Evolutionary conservation across 352 stramenopile genomes (phyloP).

Genomic region (Globisporangium cystogenes): DNA sequence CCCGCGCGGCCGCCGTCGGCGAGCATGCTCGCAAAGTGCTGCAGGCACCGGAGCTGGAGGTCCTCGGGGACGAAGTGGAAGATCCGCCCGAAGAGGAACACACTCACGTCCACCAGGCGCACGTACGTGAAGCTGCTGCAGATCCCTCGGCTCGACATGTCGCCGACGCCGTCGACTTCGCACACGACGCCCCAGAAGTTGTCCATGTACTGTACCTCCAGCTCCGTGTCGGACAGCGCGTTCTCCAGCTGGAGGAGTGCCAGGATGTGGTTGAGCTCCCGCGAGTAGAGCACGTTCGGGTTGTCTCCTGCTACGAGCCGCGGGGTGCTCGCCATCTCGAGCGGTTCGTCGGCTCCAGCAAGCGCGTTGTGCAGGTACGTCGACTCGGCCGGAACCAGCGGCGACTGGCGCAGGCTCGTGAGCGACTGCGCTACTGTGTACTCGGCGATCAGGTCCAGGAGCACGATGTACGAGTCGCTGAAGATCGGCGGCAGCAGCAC

Average conservation of each 20-base stretch:
- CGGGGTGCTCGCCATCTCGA: slow-evolving; percentile 53
- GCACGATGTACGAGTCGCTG: slow-evolving; percentile 75
- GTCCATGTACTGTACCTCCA: slow-evolving; percentile 83
- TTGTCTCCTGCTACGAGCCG: slow-evolving; percentile 58
- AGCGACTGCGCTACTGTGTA: slow-evolving; percentile 73
- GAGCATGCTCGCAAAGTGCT: slow-evolving; percentile 70
- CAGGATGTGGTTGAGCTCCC: slow-evolving; percentile 75
- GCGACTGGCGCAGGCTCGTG: slow-evolving; percentile 60
- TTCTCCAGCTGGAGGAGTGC: slow-evolving; percentile 64
- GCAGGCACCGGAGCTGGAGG: slow-evolving; percentile 73
- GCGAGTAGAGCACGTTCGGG: slow-evolving; percentile 59
- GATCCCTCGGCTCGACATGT: slow-evolving; percentile 24
- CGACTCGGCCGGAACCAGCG: slow-evolving; percentile 45
- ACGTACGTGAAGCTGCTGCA: slow-evolving; percentile 80
- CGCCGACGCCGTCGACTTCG: slow-evolving; percentile 22
- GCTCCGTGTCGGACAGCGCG: slow-evolving; percentile 71
- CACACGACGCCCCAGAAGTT: slow-evolving; percentile 52
- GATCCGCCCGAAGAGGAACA: slow-evolving; percentile 70
- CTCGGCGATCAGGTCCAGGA: slow-evolving; percentile 76
- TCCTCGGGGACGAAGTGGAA: slow-evolving; percentile 82
- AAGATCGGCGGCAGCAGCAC: slow-evolving; percentile 66
- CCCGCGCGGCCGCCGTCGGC: slow-evolving; percentile 46
- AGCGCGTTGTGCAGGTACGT: slow-evolving; percentile 64
- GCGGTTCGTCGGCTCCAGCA: slow-evolving; percentile 39
- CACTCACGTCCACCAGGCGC: slow-evolving; percentile 69